Evolutionary conservation across 768 basidiomycete genomes (phyloP).

Genomic region (Suillus lakei): DNA sequence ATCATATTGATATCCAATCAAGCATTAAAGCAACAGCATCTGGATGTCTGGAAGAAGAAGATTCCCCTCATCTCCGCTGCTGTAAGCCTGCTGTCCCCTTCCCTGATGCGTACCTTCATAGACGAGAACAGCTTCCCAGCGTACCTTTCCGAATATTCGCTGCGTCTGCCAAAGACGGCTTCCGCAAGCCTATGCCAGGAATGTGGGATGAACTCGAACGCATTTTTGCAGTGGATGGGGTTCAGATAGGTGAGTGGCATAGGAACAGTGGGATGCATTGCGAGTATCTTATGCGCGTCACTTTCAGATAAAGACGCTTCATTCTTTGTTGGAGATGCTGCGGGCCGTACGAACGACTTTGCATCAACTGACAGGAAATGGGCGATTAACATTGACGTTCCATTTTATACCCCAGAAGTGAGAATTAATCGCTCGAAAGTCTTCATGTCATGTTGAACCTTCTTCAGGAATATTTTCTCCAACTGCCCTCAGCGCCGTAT

Average conservation of each 20-base stretch:
- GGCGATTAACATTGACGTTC: constrained; percentile 75
- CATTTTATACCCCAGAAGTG: constrained; percentile 88
- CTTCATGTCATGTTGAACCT: constrained; percentile 9
- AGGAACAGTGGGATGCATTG: not conserved
- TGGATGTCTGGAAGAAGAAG: constrained; percentile 79
- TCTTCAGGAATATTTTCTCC: constrained; percentile 81
- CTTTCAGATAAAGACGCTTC: constrained; percentile 64
- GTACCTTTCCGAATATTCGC: constrained; percentile 82
- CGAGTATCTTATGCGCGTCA: not conserved
- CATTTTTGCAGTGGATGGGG: constrained; percentile 59
- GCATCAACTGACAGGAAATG: constrained; percentile 85
- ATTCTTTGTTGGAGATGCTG: constrained; percentile 91
- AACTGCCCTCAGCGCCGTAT: constrained; percentile 45
- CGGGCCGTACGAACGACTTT: constrained; percentile 79
- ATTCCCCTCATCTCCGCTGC: constrained; percentile 67
- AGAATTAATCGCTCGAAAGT: not conserved
- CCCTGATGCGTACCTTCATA: not conserved
- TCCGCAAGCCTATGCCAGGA: constrained; percentile 86
- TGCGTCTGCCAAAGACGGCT: constrained; percentile 74
- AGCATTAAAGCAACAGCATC: constrained; percentile 47
- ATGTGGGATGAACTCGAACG: constrained; percentile 80
- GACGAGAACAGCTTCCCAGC: constrained; percentile 56
- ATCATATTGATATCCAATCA: constrained; percentile 88
- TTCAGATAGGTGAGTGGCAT: constrained; percentile 62
- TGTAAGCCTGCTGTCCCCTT: constrained; percentile 40